Base-by-base conservation (phyloP, 2,329 filamentous ascomycete genomes). In the Neocatenulostroma microsporum region DNA sequence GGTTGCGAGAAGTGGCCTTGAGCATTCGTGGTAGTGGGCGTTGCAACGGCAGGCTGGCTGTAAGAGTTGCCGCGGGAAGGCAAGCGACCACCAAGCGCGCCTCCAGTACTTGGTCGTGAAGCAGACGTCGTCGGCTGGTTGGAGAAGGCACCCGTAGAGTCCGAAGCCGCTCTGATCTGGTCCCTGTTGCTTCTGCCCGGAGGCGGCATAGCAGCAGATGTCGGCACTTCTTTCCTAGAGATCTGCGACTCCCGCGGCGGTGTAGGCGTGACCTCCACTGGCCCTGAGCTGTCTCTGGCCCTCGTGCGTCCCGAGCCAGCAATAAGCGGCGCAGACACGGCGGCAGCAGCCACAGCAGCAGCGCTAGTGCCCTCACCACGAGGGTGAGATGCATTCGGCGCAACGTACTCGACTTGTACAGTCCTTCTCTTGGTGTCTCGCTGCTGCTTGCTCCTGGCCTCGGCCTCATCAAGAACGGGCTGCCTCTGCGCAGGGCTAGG, bases 381-480 rank as follows among this genome's bases (percentile, higher is more conserved):
- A 46, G 89, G 77, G 1, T 89, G 95, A 55, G 89, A 80, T 5
- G 86, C 93, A 18, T 81, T 80, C 17, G 91, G 91, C 14, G 88
- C 84, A 39, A 96, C 91, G 61, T 98, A 98, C 67, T 98, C 91
- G 43, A 98, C 84, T 64, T 98, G 91, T 0, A 98, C 86, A 0
- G 91, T 98, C 51, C 88, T 78, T 39, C 91, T 80, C 64, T 96
- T 96, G 53, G 82, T 82, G 57, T 95, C 88, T 49, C 87, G 82
- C 21, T 69, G 62, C n/a, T n/a, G n/a, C 7, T 72, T 65, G 58
- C 84, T 83, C 27, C 44, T 46, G 5, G 24, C 34, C 19, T 50
- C 49, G 21, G 40, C 39, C 31, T 53, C 50, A 19, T 47, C 48
- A 12, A 44, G 48, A 3, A 40, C 36, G 20, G 35, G 37, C 33